These are phyloP conservation scores for Talinum fruticosum DNA, from an alignment of 148 eudicot genomes.

Conservation along the genomic window DNA sequence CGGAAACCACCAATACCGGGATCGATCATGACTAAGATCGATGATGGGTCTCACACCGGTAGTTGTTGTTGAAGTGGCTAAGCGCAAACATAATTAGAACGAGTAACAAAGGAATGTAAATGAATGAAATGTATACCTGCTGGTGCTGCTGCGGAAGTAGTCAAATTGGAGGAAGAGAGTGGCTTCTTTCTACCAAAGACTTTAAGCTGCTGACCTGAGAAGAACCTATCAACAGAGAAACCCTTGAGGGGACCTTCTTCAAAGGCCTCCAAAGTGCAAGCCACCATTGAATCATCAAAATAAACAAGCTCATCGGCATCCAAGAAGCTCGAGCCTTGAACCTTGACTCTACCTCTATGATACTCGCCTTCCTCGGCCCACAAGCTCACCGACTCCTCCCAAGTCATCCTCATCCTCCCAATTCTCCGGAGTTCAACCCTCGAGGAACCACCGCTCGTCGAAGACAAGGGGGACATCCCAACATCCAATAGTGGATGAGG, in stretches of 20 bases:
- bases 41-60: too few relatives aligned
- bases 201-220: slow-evolving; percentile 69
- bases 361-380: slow-evolving; percentile 81
- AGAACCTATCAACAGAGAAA: slow-evolving; percentile 70
- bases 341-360: slow-evolving; percentile 60
- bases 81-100: too few relatives aligned
- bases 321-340: slow-evolving; percentile 54
- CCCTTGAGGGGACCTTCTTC: slow-evolving; percentile 70
- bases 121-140: too few relatives aligned
- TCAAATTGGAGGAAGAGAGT: slow-evolving; percentile 22
- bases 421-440: slow-evolving; percentile 45
- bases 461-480: background rate
- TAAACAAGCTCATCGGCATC: slow-evolving; percentile 66
- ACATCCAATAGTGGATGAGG: background rate
- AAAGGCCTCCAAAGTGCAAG: slow-evolving; percentile 62
- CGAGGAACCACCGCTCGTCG: background rate
- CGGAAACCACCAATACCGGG: too few relatives aligned
- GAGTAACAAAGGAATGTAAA: too few relatives aligned
- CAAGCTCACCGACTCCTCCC: slow-evolving; percentile 81
- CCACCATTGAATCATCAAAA: slow-evolving; percentile 77
- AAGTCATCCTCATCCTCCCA: slow-evolving; percentile 65
- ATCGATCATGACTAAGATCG: too few relatives aligned
- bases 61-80: too few relatives aligned
- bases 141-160: slow-evolving; percentile 7
- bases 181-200: slow-evolving; percentile 71